These are phyloP conservation scores for Nematocida parisii DNA, from an alignment of 371 early-diverging fungal genomes.

Conservation along the genomic window DNA sequence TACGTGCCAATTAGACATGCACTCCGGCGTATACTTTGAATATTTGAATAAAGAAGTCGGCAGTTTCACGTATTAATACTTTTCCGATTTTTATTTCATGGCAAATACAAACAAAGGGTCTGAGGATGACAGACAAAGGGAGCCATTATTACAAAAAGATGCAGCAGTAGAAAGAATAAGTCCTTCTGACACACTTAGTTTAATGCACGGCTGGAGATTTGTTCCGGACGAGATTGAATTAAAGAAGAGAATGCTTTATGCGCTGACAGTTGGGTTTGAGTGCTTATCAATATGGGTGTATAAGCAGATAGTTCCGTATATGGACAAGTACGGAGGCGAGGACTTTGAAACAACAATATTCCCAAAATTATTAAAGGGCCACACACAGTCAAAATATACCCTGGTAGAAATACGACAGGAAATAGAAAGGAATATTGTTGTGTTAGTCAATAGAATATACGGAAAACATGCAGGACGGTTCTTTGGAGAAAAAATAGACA, in stretches of 20 bases:
- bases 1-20: conserved; percentile 18
- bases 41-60: not conserved
- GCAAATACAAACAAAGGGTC: conserved; percentile 20
- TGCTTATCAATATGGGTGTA: conserved; percentile 50
- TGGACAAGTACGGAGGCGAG: conserved; percentile 30
- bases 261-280: conserved; percentile 46
- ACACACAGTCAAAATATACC: conserved; percentile 8
- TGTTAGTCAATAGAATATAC: conserved; percentile 12
- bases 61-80: conserved; percentile 10
- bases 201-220: conserved; percentile 53
- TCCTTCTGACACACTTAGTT: conserved; percentile 18
- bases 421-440: conserved; percentile 34
- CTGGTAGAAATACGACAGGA: conserved; percentile 37
- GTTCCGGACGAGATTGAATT: conserved; percentile 40
- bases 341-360: conserved; percentile 50
- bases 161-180: conserved; percentile 13
- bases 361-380: conserved; percentile 31
- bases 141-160: conserved; percentile 19
- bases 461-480: not conserved
- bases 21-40: not conserved
- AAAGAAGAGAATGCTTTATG: conserved; percentile 46
- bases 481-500: not conserved
- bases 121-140: not conserved
- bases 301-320: conserved; percentile 52
- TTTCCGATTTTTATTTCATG: conserved; percentile 48